Percentiles rank a stretch among this genome's conserved stretches.
Conservation (phyloP, 2,329 filamentous ascomycete species). For the Corinectria fuckeliana region DNA sequence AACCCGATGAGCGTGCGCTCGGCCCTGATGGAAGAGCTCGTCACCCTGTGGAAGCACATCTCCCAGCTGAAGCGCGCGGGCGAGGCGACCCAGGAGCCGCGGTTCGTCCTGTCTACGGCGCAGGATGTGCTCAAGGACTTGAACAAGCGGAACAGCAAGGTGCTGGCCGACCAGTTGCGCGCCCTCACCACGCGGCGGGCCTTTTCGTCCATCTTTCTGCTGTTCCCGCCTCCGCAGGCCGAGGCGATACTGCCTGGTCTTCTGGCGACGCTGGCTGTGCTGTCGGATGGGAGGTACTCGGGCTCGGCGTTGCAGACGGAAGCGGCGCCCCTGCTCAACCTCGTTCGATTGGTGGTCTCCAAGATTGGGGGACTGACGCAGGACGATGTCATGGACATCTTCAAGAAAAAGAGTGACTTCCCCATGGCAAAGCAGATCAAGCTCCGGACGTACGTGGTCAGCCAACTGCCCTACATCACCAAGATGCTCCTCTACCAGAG, state of each 20-base stretch:
- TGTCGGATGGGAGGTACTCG: constrained; percentile 38
- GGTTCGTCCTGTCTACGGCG: constrained; percentile 41
- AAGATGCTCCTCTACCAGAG: constrained; percentile 34
- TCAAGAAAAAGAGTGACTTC: constrained; percentile 25
- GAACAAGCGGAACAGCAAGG: background rate
- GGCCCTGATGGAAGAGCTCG: constrained; percentile 38
- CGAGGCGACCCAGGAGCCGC: constrained; percentile 27
- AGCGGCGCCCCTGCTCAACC: constrained; percentile 41
- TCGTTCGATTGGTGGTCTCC: constrained; percentile 33
- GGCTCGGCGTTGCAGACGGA: constrained; percentile 14
- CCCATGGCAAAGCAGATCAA: constrained; percentile 25
- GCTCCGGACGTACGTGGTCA: constrained; percentile 36
- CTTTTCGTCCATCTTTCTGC: constrained; percentile 42
- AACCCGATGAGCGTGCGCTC: constrained; percentile 21
- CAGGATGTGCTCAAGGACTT: constrained; percentile 37
- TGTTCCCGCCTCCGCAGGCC: constrained; percentile 36
- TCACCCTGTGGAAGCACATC: constrained; percentile 47
- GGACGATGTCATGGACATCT: constrained; percentile 27
- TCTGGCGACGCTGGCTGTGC: constrained; percentile 41
- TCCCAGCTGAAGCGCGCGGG: constrained; percentile 43
- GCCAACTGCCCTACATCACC: constrained; percentile 39
- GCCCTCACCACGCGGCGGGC: constrained; percentile 28
- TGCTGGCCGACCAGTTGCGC: constrained; percentile 1
- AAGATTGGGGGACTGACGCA: constrained; percentile 22
- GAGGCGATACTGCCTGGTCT: constrained; percentile 41